Evolutionary conservation across 176 grass and related monocot genomes (phyloP), one percentile per base, ranked within the genome.

Genomic region (Bromus sterilis): DNA sequence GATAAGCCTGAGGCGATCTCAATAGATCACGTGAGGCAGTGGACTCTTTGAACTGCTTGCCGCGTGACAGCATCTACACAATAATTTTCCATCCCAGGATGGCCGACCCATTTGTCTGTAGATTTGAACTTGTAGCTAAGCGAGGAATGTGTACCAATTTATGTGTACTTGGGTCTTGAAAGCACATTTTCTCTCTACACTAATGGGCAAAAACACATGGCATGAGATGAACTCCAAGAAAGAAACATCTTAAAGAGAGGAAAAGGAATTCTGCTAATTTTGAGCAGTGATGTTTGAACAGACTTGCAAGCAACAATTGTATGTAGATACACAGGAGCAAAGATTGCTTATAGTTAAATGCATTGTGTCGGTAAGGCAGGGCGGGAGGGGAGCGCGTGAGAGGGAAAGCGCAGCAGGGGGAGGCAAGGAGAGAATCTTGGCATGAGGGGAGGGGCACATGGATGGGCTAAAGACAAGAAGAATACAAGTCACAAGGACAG

Each of bases 381-480:
- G 36, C 74, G 34, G 64, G 49, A 46, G 71, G 34, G 64, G 49
- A 46, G 71, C 11, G 41, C 44, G 56, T 9, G 51, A 63, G 49
- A 34, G 31, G 37, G 81, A 62, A 53, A 53, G 49, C n/a, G n/a
- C n/a, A n/a, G n/a, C n/a, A 53, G 49, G 36, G 32, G 82, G n/a
- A n/a, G 34, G 9, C 51, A 72, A 79, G 65, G 4, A 39, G 71
- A 78, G 87, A 89, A 93, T 87, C 84, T 87, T 85, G 84, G 71
- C 87, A 70, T 83, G 84, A 78, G 80, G 66, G 67, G 77, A 77
- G 84, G 84, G 78, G 58, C 87, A 93, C 83, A 92, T 89, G 84
- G 69, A 72, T 56, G 65, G 70, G 72, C 68, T 66, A 39, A 76
- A 72, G 87, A 89, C 74, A 79, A 80, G 76, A 84, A 86, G 74